These are phyloP conservation scores for Rhododendron griersonianum DNA, from an alignment of 148 eudicot genomes.

Conservation along the genomic window DNA sequence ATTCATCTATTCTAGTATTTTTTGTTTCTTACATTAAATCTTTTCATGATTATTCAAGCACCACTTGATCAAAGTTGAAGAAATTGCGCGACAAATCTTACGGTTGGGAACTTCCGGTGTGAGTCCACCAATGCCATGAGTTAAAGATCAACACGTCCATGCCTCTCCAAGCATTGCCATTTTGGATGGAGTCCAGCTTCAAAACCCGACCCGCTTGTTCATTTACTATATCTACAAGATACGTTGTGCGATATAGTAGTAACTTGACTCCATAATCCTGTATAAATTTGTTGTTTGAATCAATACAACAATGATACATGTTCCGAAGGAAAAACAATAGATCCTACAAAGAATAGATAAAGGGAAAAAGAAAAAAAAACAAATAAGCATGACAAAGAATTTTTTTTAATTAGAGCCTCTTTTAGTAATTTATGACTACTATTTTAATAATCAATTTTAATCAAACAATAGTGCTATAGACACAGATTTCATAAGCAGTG, in stretches of 20 bases:
- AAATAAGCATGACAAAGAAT: not conserved
- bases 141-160: slow-evolving; percentile 28
- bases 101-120: slow-evolving; percentile 25
- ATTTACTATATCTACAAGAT: slow-evolving; percentile 14
- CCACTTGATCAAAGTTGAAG: not conserved
- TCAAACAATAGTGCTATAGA: not conserved
- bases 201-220: slow-evolving; percentile 17
- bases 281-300: not conserved
- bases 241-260: slow-evolving; percentile 11
- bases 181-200: slow-evolving; percentile 21
- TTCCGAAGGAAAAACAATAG: not conserved
- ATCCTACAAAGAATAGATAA: not conserved
- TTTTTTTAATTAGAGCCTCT: not conserved
- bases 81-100: slow-evolving; percentile 15
- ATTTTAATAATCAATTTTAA: not conserved
- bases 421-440: not conserved
- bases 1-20: not conserved
- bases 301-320: not conserved
- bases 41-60: not conserved
- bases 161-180: slow-evolving; percentile 20
- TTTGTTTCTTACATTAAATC: not conserved
- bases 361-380: not conserved
- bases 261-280: slow-evolving; percentile 23
- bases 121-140: slow-evolving; percentile 34
- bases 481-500: not conserved